These are phyloP conservation scores for Geosmithia flava DNA, from an alignment of 2,329 filamentous ascomycete species.

Conservation along the genomic window DNA sequence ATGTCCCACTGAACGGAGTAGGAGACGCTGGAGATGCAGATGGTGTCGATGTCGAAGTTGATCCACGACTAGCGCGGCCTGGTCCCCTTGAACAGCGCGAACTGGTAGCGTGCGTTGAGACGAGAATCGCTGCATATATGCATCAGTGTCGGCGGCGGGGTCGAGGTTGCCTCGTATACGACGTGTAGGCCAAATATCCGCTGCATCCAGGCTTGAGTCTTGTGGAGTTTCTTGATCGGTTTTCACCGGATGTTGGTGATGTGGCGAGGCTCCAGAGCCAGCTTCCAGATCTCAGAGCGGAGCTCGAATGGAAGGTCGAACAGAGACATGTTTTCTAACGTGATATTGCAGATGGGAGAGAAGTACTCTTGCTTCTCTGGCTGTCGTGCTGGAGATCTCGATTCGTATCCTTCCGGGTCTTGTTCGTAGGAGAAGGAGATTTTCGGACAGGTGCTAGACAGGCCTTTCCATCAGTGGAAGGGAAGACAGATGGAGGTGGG, in stretches of 20 bases:
- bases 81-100: conserved; percentile 1
- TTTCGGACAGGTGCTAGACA: no score
- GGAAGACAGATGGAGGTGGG: no score
- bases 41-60: conserved; percentile 4
- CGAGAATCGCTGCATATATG: conserved; percentile 3
- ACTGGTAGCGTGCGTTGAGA: conserved; percentile 1
- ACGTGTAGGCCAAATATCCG: conserved; percentile 1
- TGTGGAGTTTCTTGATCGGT: no score
- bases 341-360: no score
- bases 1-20: neutral
- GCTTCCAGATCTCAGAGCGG: neutral
- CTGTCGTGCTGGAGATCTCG: no score
- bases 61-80: conserved; percentile 5
- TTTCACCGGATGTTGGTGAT: no score
- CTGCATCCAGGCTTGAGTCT: neutral
- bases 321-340: neutral
- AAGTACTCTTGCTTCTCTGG: no score
- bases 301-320: neutral
- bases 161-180: conserved; percentile 3
- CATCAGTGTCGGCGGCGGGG: conserved; percentile 1
- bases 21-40: conserved; percentile 3
- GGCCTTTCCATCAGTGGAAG: no score
- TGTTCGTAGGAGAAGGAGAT: no score
- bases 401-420: no score
- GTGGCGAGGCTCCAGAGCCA: neutral